Conservation (phyloP, 2,329 filamentous ascomycete genomes). For the Diaporthe humulicola region DNA sequence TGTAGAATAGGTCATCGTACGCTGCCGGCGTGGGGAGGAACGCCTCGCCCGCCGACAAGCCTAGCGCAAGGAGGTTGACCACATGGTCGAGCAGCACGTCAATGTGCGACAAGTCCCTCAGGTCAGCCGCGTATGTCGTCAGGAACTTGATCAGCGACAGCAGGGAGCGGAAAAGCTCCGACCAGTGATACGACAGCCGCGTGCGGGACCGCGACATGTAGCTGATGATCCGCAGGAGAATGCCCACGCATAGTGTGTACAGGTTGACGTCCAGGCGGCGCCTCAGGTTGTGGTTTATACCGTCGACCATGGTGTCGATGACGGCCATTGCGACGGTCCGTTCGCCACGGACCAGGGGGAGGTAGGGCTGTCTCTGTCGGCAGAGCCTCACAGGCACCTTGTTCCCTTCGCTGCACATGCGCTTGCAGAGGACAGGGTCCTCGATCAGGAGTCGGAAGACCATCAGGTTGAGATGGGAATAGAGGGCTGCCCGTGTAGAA, state of each 20-base stretch:
- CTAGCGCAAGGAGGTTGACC: constrained; percentile 85
- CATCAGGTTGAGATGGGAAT: constrained; percentile 88
- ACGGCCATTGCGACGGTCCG: constrained; percentile 81
- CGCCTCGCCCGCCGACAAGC: constrained; percentile 87
- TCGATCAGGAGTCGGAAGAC: constrained; percentile 89
- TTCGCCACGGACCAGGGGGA: constrained; percentile 81
- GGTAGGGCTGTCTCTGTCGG: constrained; percentile 87
- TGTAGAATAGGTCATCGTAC: constrained; percentile 99
- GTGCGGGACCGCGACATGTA: constrained; percentile 86
- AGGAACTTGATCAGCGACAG: constrained; percentile 91
- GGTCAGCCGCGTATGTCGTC: constrained; percentile 84
- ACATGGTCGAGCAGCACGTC: constrained; percentile 81
- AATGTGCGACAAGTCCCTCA: constrained; percentile 78
- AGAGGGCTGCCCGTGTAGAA: constrained; percentile 81
- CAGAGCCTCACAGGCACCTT: constrained; percentile 84
- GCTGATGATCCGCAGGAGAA: constrained; percentile 85
- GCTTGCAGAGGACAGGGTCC: constrained; percentile 84
- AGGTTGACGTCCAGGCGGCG: constrained; percentile 86
- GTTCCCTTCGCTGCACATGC: constrained; percentile 84
- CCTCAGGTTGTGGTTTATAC: constrained; percentile 93
- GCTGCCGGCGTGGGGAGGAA: constrained; percentile 89
- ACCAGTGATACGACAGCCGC: constrained; percentile 91
- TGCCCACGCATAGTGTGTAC: constrained; percentile 85
- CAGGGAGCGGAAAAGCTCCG: constrained; percentile 91
- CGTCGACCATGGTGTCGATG: constrained; percentile 89